Evolutionary conservation across 2,329 filamentous ascomycete species (phyloP).

Genomic region (Penicillium hordei): DNA sequence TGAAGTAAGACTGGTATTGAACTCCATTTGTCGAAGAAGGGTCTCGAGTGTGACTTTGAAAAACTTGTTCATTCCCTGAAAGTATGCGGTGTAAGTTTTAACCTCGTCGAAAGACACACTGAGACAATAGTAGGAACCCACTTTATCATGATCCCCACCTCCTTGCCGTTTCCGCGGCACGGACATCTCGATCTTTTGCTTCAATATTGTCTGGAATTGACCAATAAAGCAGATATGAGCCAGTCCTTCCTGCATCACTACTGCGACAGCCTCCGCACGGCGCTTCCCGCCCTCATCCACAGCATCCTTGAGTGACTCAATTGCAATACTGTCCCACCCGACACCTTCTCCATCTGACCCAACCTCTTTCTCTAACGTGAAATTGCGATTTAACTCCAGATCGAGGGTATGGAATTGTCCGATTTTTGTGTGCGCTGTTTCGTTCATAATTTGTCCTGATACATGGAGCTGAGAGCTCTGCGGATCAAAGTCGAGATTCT

Average conservation of each 20-base stretch:
- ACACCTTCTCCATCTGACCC: conserved; percentile 46
- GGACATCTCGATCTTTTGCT: conserved; percentile 50
- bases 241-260: conserved; percentile 81
- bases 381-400: conserved; percentile 81
- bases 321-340: conserved; percentile 87
- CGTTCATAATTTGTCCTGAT: conserved; percentile 62
- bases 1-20: conserved; percentile 50
- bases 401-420: conserved; percentile 73
- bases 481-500: conserved; percentile 67
- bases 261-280: conserved; percentile 79
- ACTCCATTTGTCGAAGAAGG: conserved; percentile 74
- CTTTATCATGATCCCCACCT: conserved; percentile 52
- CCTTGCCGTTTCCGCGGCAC: conserved; percentile 50
- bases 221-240: conserved; percentile 54
- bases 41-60: conserved; percentile 75
- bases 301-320: conserved; percentile 74
- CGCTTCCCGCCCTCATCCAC: conserved; percentile 67
- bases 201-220: conserved; percentile 50
- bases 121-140: conserved; percentile 13
- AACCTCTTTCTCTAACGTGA: conserved; percentile 78
- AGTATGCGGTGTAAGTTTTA: neutral
- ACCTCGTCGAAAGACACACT: neutral
- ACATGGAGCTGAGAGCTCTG: conserved; percentile 68
- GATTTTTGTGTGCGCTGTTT: conserved; percentile 67
- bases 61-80: conserved; percentile 69